Percentiles rank a stretch among this genome's conserved stretches.
Evolutionary conservation across 176 grass and related monocot genomes (phyloP).

Genomic region (Tillandsia leiboldiana): DNA sequence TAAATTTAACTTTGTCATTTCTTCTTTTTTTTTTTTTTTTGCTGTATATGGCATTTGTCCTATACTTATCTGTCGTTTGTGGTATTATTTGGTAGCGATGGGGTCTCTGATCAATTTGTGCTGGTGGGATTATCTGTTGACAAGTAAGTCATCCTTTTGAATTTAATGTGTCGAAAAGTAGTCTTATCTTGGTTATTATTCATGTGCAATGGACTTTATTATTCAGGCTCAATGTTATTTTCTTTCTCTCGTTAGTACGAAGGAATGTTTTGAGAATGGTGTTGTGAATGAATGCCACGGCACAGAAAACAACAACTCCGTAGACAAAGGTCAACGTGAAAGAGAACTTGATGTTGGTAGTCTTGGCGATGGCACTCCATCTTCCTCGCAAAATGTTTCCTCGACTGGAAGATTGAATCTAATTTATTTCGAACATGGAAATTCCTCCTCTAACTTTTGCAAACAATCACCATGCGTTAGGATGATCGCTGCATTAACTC

Average conservation of each 20-base stretch:
- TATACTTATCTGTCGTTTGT: no score
- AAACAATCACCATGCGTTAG: constrained; percentile 24
- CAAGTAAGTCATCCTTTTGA: constrained; percentile 42
- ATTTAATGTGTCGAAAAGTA: constrained; percentile 17
- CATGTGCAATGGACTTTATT: background rate
- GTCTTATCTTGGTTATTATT: background rate
- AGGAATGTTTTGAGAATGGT: constrained; percentile 27
- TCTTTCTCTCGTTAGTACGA: constrained; percentile 12
- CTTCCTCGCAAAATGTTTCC: constrained; percentile 18
- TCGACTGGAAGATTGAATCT: constrained; percentile 22
- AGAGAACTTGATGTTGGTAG: constrained; percentile 1
- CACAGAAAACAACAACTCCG: background rate
- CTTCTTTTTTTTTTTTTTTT: background rate
- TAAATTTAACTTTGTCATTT: background rate
- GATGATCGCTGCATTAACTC: constrained; percentile 43
- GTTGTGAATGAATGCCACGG: constrained; percentile 9
- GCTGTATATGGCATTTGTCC: no score
- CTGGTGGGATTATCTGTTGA: constrained; percentile 43
- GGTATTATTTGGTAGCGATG: constrained; percentile 35
- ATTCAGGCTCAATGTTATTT: constrained; percentile 15
- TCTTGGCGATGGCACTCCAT: constrained; percentile 11
- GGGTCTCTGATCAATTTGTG: constrained; percentile 53
- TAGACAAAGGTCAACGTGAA: background rate
- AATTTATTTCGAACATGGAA: constrained; percentile 20
- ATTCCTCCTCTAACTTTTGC: constrained; percentile 17